Evolutionary conservation across 2,329 filamentous ascomycete genomes (phyloP).

Genomic region (Podosphaera aphanis): DNA sequence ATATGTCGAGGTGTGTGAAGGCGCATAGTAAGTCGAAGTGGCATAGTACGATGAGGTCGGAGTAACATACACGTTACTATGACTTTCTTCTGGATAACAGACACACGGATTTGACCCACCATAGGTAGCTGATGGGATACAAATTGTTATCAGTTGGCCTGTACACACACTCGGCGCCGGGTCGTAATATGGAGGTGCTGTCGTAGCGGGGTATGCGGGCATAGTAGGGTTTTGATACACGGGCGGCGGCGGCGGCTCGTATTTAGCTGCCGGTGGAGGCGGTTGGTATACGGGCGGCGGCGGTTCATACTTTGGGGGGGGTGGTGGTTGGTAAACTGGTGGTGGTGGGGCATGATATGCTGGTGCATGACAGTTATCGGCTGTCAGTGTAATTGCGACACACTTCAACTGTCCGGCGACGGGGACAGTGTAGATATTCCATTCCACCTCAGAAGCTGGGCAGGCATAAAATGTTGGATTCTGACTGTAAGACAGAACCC

Average conservation of each 20-base stretch:
- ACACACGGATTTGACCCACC: background rate
- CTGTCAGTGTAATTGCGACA: constrained; percentile 23
- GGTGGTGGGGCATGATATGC: background rate
- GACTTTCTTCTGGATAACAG: background rate
- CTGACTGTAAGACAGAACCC: constrained; percentile 25
- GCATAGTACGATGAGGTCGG: background rate
- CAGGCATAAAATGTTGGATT: constrained; percentile 35
- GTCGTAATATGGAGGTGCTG: background rate
- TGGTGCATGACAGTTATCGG: constrained; percentile 17
- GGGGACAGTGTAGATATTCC: constrained; percentile 28
- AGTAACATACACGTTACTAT: background rate
- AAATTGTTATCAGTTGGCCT: background rate
- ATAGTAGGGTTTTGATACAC: background rate
- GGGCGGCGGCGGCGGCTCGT: background rate
- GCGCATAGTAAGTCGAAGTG: no score
- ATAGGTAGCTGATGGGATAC: background rate
- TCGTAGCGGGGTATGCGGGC: background rate
- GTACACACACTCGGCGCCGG: background rate
- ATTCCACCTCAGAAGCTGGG: constrained; percentile 27
- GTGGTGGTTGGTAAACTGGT: background rate
- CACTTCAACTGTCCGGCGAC: constrained; percentile 23
- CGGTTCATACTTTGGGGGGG: background rate
- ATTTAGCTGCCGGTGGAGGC: background rate
- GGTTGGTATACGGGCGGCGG: background rate
- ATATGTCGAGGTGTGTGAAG: no score